Percentiles rank a stretch among this genome's conserved stretches.
Conservation (phyloP, 2,329 filamentous ascomycete genomes). For the Aspergillaceae sp. region DNA sequence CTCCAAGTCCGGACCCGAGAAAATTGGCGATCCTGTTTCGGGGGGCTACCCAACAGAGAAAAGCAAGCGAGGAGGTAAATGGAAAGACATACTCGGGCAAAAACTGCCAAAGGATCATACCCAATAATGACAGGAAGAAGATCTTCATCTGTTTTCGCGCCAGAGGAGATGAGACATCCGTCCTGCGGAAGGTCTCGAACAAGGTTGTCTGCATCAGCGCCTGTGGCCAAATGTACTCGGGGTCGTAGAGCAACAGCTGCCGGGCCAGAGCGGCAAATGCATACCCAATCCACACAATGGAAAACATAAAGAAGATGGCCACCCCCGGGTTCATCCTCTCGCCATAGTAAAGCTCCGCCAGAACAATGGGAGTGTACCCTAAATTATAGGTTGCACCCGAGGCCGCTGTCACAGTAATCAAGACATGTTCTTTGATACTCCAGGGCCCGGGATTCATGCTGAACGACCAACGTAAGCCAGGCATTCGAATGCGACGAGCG, state of each 20-base stretch:
- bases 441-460: slow-evolving; percentile 50
- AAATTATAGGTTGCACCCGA: slow-evolving; percentile 47
- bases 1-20: slow-evolving; percentile 52
- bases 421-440: slow-evolving; percentile 51
- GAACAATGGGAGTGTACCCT: slow-evolving; percentile 45
- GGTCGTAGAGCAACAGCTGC: slow-evolving; percentile 51
- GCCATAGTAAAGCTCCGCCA: slow-evolving; percentile 52
- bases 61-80: slow-evolving; percentile 51
- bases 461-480: slow-evolving; percentile 42
- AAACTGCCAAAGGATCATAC: slow-evolving; percentile 53
- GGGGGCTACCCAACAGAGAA: slow-evolving; percentile 57
- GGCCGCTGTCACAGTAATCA: slow-evolving; percentile 48
- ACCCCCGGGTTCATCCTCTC: slow-evolving; percentile 45
- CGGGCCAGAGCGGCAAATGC: slow-evolving; percentile 51
- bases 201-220: slow-evolving; percentile 50
- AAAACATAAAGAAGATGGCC: slow-evolving; percentile 53
- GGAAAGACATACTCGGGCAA: slow-evolving; percentile 54
- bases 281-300: slow-evolving; percentile 51
- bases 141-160: slow-evolving; percentile 49
- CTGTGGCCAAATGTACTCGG: slow-evolving; percentile 48
- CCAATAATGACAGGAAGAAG: slow-evolving; percentile 48
- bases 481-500: slow-evolving; percentile 39
- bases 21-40: slow-evolving; percentile 52
- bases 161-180: slow-evolving; percentile 41
- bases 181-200: slow-evolving; percentile 46